Evolutionary conservation across 164 flowering plant species (phyloP), one percentile per base, ranked within the genome.

Genomic region (Litsea cubeba): DNA sequence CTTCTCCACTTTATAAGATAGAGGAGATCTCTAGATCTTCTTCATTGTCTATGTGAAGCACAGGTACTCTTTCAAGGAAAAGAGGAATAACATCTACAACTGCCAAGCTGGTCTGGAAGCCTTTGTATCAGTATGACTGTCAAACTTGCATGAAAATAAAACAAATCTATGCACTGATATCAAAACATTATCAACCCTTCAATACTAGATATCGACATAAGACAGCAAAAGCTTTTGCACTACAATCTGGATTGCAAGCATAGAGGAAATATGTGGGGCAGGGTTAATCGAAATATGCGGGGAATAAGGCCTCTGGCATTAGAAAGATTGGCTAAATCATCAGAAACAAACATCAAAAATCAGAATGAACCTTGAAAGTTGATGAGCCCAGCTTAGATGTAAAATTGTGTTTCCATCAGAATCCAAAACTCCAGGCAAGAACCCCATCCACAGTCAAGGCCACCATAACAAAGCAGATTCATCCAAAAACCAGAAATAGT

Each of bases 41-140:
- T 26, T 83, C 80, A 22, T 89, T 90, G 73, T 81, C 86, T 17
- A 94, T 75, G 57, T 76, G 70, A n/a, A 85, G 67, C 50, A 85
- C 90, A 62, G 81, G 73, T 58, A 77, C 62, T 71, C 79, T 58
- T 69, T 82, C 83, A 30, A 92, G 87, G 76, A 92, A 91, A 17
- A 94, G 76, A 70, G 98, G 98, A 76, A 94, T 83, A 28, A 94
- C 90, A 77, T 92, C 92, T 67, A 94, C 95, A 62, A 75, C 67
- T 50, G 92, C 95, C 57, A 80, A 66, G 73, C 82, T 79, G 78
- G 70, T 82, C 97, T 92, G 87, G 81, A 82, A 72, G 57, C 63
- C 75, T 67, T 60, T 15, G 6, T 22, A 60, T 71, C 24, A 32
- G 50, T 40, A 64, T 28, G 51, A 25, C 69, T 30, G 15, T 32